Evolutionary conservation across 768 basidiomycete genomes (phyloP).

Genomic region (Sarcodon sp.): DNA sequence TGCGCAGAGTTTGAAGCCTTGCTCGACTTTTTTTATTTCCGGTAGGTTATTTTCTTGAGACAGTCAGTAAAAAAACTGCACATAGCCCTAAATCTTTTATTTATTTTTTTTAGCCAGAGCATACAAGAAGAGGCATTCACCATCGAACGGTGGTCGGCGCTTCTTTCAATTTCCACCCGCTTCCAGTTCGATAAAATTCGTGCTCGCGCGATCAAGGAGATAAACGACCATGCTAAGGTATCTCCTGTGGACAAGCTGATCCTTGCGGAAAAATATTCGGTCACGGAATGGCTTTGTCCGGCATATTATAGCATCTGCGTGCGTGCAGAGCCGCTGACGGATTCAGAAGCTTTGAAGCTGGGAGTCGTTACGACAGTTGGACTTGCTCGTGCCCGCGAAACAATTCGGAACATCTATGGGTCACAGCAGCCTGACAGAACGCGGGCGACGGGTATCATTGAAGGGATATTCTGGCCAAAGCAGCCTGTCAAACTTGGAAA

Average conservation of each 20-base stretch:
- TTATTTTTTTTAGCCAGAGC: neutral
- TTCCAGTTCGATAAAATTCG: constrained; percentile 24
- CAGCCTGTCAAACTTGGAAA: too few species aligned
- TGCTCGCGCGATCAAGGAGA: constrained; percentile 17
- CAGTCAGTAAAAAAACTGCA: neutral
- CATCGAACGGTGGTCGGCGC: constrained; percentile 21
- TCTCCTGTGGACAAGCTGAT: constrained; percentile 9
- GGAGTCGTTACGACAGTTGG: constrained; percentile 10
- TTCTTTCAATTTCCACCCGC: constrained; percentile 27
- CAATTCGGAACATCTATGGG: constrained; percentile 11
- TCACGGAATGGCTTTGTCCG: constrained; percentile 11
- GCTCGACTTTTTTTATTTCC: constrained; percentile 24
- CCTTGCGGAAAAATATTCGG: constrained; percentile 9
- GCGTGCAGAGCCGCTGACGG: constrained; percentile 10
- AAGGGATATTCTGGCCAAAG: too few species aligned
- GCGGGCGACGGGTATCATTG: too few species aligned
- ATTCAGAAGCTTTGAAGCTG: constrained; percentile 12
- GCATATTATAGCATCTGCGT: constrained; percentile 13
- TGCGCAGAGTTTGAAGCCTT: constrained; percentile 23
- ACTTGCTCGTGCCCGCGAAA: constrained; percentile 13
- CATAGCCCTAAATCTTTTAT: neutral
- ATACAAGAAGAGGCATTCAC: constrained; percentile 2
- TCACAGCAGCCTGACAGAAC: too few species aligned
- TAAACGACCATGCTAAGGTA: constrained; percentile 2
- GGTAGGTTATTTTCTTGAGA: constrained; percentile 14